A percentile compares a stretch with the other conserved stretches of the same genome.
phyloP scores from a whole-genome alignment of 2,329 filamentous ascomycete genomes.

The Celoporthe dispersa region DNA sequence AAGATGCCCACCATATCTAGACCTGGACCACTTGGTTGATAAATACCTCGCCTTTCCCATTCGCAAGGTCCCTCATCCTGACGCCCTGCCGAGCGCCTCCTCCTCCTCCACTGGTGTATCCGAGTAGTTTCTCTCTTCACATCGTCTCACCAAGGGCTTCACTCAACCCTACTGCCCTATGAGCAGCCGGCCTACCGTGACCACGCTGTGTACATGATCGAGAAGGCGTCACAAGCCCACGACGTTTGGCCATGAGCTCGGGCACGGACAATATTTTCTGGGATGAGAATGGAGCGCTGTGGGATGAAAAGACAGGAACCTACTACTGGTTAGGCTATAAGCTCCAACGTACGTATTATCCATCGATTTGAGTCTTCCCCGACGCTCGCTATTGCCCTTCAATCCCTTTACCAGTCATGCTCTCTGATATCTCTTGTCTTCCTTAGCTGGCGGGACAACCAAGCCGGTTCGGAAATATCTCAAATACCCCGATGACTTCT shows the following conservation, averaged over 20 bases:
- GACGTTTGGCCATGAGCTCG: not conserved
- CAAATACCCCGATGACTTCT: not conserved
- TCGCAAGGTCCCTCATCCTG: not conserved
- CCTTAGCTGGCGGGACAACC: not conserved
- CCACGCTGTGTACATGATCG: not conserved
- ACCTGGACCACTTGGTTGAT: not conserved
- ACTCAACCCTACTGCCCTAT: not conserved
- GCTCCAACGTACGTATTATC: not conserved
- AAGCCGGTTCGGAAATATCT: not conserved
- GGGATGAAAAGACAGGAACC: not conserved
- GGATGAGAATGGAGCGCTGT: not conserved
- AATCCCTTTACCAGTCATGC: not conserved
- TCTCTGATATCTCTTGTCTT: not conserved
- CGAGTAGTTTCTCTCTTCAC: not conserved
- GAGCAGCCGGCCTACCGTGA: not conserved
- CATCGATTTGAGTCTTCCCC: not conserved
- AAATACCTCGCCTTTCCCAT: not conserved
- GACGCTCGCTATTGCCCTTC: not conserved
- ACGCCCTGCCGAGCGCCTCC: not conserved
- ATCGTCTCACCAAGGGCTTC: not conserved
- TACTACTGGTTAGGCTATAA: not conserved
- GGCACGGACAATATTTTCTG: not conserved
- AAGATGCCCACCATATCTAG: not conserved
- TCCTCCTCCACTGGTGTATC: not conserved
- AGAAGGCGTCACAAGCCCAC: not conserved